These are phyloP conservation scores for Iberis pinnata DNA, from an alignment of 345 rosid species.

Conservation along the genomic window DNA sequence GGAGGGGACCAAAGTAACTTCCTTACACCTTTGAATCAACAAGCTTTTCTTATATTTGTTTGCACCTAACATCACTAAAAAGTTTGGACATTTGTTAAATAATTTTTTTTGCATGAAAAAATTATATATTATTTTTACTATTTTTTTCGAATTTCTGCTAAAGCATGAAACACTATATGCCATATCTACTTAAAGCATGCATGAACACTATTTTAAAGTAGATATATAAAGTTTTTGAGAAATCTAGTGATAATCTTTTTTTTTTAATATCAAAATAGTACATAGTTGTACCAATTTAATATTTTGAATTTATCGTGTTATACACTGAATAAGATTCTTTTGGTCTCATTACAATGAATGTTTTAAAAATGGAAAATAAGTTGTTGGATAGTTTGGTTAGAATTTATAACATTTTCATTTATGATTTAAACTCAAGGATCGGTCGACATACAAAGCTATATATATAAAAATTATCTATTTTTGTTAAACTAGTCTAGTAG, in stretches of 20 bases:
- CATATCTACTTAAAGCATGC: not conserved
- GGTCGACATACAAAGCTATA: not conserved
- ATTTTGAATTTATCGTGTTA: not conserved
- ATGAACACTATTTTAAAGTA: not conserved
- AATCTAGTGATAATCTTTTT: not conserved
- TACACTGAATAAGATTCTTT: not conserved
- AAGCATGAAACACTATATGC: not conserved
- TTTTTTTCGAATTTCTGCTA: slow-evolving; percentile 4
- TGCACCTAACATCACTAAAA: slow-evolving; percentile 19
- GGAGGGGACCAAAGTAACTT: slow-evolving; percentile 27
- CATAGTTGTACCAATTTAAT: not conserved
- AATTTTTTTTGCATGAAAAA: not conserved
- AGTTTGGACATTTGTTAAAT: slow-evolving; percentile 19
- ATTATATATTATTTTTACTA: not conserved
- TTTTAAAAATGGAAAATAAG: not conserved
- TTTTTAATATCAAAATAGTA: too few relatives aligned
- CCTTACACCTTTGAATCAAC: slow-evolving; percentile 23
- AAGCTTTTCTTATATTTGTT: slow-evolving; percentile 13
- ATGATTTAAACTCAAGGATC: not conserved
- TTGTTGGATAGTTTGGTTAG: slow-evolving; percentile 4
- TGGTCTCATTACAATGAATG: not conserved
- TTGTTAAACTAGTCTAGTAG: too few relatives aligned
- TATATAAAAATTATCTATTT: too few relatives aligned
- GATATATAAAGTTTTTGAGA: not conserved
- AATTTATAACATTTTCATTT: not conserved